Conservation (phyloP, 2,329 filamentous ascomycete genomes). For the Neoscytalidium dimidiatum region DNA sequence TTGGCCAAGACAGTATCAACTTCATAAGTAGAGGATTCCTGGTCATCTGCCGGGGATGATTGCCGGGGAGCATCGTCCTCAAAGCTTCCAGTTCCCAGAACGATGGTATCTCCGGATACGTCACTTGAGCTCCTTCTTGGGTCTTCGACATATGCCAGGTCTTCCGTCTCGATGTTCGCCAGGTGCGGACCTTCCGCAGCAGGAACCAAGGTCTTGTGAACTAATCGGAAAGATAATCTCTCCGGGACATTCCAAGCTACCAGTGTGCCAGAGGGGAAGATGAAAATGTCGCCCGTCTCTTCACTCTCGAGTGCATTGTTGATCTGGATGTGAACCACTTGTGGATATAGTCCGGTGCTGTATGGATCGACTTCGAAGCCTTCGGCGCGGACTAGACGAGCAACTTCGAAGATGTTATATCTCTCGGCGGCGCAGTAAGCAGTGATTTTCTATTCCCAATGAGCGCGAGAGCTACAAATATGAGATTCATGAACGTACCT, state of each 20-base stretch:
- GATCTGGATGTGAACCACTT: constrained; percentile 63
- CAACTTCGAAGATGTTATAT: constrained; percentile 62
- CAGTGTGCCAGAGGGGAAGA: constrained; percentile 92
- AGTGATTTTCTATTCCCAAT: constrained; percentile 52
- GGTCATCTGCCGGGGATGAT: constrained; percentile 38
- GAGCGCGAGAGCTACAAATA: not conserved
- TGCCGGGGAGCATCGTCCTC: constrained; percentile 30
- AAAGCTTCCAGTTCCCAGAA: constrained; percentile 75
- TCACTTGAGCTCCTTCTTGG: constrained; percentile 69
- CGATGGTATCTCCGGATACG: constrained; percentile 85
- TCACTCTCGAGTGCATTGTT: constrained; percentile 49
- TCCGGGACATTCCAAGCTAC: constrained; percentile 89
- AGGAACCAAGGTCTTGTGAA: constrained; percentile 70
- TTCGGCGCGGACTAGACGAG: constrained; percentile 57
- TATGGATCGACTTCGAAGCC: constrained; percentile 66
- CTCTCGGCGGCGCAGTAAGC: constrained; percentile 70
- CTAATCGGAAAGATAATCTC: constrained; percentile 68
- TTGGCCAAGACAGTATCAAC: constrained; percentile 77
- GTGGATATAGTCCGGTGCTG: constrained; percentile 63
- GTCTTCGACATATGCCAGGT: constrained; percentile 85
- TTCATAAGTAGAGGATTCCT: constrained; percentile 25
- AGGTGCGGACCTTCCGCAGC: constrained; percentile 77
- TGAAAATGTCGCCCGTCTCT: constrained; percentile 80
- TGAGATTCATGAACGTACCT: not conserved
- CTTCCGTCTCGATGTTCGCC: constrained; percentile 76